Evolutionary conservation across 2,329 filamentous ascomycete genomes (phyloP), one percentile per base, ranked within the genome.

Genomic region (Phaeosphaeriaceae sp.): DNA sequence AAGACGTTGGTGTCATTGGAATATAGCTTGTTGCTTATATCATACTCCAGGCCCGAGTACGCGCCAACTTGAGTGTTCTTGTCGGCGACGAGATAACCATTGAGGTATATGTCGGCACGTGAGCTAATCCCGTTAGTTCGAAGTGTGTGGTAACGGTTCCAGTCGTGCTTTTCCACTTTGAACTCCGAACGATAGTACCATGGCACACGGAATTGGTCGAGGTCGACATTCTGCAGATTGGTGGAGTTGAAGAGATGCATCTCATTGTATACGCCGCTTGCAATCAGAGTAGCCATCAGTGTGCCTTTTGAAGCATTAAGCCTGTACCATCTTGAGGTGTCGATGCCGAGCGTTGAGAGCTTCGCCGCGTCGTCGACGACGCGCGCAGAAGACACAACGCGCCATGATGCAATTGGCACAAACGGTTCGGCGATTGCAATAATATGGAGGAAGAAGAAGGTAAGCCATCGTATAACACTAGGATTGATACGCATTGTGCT

Each of bases 131-230:
- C 87, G 58, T 89, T 79, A 0, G 86, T 88, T 33, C 83, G 75
- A 1, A 89, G 75, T 25, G 84, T 79, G 61, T 82, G 85, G 62
- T 86, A 82, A 33, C 72, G 1, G 72, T 73, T 5, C 51, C 45
- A 7, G 11, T 13, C 27, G 11, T 46, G 15, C 19, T 25, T 19
- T 10, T 27, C 62, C 1, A 87, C 63, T 0, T 61, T 57, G 54
- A 87, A 84, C 57, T 88, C 84, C 41, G 83, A 76, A 13, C 86
- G 80, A 62, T 88, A 89, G 22, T 88, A 68, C 86, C 86, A 89
- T 0, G 86, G 84, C 0, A 82, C 79, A 0, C 76, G 69, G 56
- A 88, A 89, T 45, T 80, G 80, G 1, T 75, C 71, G 15, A 73
- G 65, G 51, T 86, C 79, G 36, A 87, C 68, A 15, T 72, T 64